Evolutionary conservation across 441 rosid species (phyloP).

Genomic region (Adansonia grandidieri): DNA sequence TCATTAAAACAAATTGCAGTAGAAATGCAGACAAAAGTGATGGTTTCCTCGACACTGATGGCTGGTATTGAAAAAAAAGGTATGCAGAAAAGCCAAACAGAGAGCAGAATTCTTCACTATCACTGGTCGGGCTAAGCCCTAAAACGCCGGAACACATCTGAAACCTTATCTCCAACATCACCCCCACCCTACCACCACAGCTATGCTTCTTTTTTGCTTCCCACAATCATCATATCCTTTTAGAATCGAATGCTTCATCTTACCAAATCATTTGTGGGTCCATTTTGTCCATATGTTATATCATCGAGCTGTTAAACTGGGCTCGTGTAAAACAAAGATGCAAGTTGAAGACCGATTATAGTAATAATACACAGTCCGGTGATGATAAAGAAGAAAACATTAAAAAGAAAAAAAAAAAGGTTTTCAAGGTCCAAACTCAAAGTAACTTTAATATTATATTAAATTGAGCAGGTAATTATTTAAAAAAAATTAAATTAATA

Average conservation of each 20-base stretch:
- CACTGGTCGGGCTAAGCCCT: constrained; percentile 35
- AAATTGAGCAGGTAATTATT: no score
- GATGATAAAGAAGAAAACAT: no score
- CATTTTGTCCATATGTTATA: not conserved
- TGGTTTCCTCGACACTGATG: constrained; percentile 31
- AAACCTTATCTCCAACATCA: constrained; percentile 48
- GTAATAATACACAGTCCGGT: no score
- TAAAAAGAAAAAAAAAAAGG: no score
- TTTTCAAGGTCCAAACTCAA: no score
- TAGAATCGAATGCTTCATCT: constrained; percentile 43
- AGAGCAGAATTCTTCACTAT: constrained; percentile 29
- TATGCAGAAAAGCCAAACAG: constrained; percentile 35
- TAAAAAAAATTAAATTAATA: no score
- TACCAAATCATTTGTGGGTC: constrained; percentile 17
- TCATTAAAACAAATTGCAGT: not conserved
- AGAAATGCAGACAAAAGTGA: constrained; percentile 24
- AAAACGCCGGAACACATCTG: constrained; percentile 38
- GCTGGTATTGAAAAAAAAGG: constrained; percentile 12
- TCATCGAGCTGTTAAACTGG: not conserved
- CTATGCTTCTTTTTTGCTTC: not conserved
- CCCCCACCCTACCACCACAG: not conserved
- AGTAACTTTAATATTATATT: no score
- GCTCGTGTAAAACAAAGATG: no score
- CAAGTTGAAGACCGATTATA: no score
- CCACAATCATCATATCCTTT: constrained; percentile 23